phyloP scores from a whole-genome alignment of 176 grass and related monocot genomes.

The Triticum aestivum region IWGSC_CS_RefSeq_v2.1 NC_057798.1:539460943-539461442 shows the following conservation, averaged over 20 bases:
- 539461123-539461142: slow-evolving; percentile 71
- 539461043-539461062: slow-evolving; percentile 79
- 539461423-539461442: slow-evolving; percentile 73
- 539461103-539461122: slow-evolving; percentile 76
- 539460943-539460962: slow-evolving; percentile 59
- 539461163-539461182: slow-evolving; percentile 57
- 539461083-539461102: slow-evolving; percentile 75
- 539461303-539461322: slow-evolving; percentile 69
- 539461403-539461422: slow-evolving; percentile 62
- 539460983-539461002: slow-evolving; percentile 73
- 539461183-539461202: slow-evolving; percentile 72
- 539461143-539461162: slow-evolving; percentile 74
- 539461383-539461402: slow-evolving; percentile 87
- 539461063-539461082: slow-evolving; percentile 73
- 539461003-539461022: slow-evolving; percentile 75
- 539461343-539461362: slow-evolving; percentile 69
- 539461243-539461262: slow-evolving; percentile 63
- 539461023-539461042: slow-evolving; percentile 72
- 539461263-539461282: slow-evolving; percentile 55
- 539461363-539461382: slow-evolving; percentile 60
- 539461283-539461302: slow-evolving; percentile 59
- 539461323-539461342: slow-evolving; percentile 57
- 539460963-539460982: slow-evolving; percentile 73
- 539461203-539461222: slow-evolving; percentile 72
- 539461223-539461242: slow-evolving; percentile 76